Evolutionary conservation across 768 basidiomycete species (phyloP).

Genomic region (Pulveroboletus frians): DNA sequence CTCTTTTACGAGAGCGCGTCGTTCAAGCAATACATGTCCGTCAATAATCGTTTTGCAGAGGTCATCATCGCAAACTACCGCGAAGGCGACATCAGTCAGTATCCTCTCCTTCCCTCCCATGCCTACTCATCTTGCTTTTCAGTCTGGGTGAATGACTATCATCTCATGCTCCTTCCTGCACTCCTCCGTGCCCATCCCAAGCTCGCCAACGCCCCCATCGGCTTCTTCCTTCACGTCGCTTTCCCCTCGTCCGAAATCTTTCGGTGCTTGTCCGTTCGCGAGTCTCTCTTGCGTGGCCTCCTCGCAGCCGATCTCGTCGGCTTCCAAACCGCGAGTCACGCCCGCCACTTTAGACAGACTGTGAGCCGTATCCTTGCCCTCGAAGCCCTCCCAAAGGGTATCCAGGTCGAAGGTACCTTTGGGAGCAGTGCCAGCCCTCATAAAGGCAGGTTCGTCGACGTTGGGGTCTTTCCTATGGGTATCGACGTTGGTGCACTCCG

Average conservation of each 20-base stretch:
- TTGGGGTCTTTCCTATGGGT: conserved; percentile 87
- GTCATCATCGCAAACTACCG: conserved; percentile 73
- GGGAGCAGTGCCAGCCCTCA: conserved; percentile 3
- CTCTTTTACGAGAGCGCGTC: conserved; percentile 73
- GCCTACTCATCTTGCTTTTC: conserved; percentile 1
- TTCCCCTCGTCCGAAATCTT: conserved; percentile 96
- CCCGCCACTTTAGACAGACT: conserved; percentile 81
- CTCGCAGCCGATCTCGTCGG: conserved; percentile 93
- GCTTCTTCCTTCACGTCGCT: conserved; percentile 96
- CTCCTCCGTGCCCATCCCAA: conserved; percentile 65
- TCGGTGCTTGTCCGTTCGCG: conserved; percentile 77
- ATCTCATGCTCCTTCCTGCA: conserved; percentile 87
- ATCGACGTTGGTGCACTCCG: conserved; percentile 71
- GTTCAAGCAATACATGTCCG: conserved; percentile 81
- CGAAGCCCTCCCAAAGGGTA: conserved; percentile 80
- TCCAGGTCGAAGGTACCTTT: conserved; percentile 46
- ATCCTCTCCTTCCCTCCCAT: neutral
- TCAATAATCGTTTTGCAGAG: conserved; percentile 88
- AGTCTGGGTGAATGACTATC: conserved; percentile 94
- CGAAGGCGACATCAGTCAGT: conserved; percentile 77
- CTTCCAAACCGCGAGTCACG: conserved; percentile 84
- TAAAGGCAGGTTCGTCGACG: conserved; percentile 67
- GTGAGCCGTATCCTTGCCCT: conserved; percentile 73
- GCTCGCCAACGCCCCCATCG: conserved; percentile 43
- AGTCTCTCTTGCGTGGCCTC: conserved; percentile 76